These are phyloP conservation scores for Pseudogymnoascus sp. DNA, from an alignment of 2,329 filamentous ascomycete species.

Conservation along the genomic window DNA sequence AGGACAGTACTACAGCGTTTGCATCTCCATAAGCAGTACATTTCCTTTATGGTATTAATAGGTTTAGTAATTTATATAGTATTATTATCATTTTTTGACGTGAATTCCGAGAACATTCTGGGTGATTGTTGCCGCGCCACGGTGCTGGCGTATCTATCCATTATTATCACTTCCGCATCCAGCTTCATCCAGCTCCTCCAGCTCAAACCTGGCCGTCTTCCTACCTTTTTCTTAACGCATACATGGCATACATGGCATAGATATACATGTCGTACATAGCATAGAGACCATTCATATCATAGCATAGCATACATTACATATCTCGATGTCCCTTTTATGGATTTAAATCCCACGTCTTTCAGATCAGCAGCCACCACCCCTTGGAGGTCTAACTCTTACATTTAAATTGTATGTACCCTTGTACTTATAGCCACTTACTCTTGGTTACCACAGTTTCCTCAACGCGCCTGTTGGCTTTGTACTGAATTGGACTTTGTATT, in stretches of 20 bases:
- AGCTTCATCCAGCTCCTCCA: not conserved
- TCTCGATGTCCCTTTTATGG: not conserved
- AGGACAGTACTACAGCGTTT: not conserved
- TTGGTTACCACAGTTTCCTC: constrained; percentile 1
- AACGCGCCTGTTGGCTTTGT: not conserved
- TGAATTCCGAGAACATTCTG: constrained; percentile 3
- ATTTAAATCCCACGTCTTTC: not conserved
- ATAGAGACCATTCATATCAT: not conserved
- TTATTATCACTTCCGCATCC: constrained; percentile 7
- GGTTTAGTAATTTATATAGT: not conserved
- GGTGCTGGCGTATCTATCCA: not conserved
- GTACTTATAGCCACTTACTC: constrained; percentile 1
- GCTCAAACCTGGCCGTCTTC: not conserved
- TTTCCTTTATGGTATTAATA: not conserved
- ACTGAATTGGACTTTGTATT: not conserved
- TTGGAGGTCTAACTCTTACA: not conserved
- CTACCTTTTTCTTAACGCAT: not conserved
- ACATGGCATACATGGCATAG: not conserved
- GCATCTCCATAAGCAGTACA: not conserved
- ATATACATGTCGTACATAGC: not conserved
- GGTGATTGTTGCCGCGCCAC: not conserved
- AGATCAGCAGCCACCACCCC: constrained; percentile 2
- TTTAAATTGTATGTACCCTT: constrained; percentile 6
- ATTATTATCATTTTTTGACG: not conserved
- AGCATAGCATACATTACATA: not conserved